Base-by-base conservation (phyloP, 129 eudicot species). In the Escallonia herrerae region DNA sequence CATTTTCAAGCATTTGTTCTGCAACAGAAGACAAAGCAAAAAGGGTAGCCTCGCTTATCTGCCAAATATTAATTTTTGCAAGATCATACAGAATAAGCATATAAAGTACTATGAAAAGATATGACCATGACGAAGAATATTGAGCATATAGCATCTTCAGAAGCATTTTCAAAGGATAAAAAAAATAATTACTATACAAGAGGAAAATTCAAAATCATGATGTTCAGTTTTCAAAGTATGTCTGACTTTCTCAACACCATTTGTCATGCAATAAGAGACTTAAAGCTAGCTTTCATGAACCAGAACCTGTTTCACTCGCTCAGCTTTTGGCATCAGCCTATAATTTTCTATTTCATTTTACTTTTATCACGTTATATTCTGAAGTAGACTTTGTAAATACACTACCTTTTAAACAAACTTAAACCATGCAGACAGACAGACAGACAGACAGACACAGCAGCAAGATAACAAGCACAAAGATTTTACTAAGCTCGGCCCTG, bases 1-100 rank as follows among this genome's bases (percentile, higher is more conserved):
- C 96, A 37, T 69, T 72, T 80, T 87, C 86, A 80, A 86, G 84
- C 67, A 91, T 76, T 45, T 89, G 89, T 33, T 93, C 98, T 3
- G 96, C 85, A 41, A 93, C 80, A 37, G 95, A 85, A 54, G 96
- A 83, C 75, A 93, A 73, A 64, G 96, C 95, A 79, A 81, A 86
- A 62, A 93, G 84, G n/a, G 84, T 76, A 55, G 98, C 98, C 86
- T 93, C 98, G 66, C 90, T 80, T 66, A 85, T 83, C 98, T 93
- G 95, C 75, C 73, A 78, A 65, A 57, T 8, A 61, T 59, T 49
- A 63, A 62, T 14, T 66, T 64, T 61, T 62, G 51, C 43, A 67
- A 57, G 47, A 44, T 22, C 33, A 22, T 22, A 22, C 33, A 22
- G 33, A 22, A 22, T 22, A 22, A 22, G 33, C 33, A 22, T 22